phyloP scores from a whole-genome alignment of 345 rosid species.

The Eucalyptus regnans region DNA sequence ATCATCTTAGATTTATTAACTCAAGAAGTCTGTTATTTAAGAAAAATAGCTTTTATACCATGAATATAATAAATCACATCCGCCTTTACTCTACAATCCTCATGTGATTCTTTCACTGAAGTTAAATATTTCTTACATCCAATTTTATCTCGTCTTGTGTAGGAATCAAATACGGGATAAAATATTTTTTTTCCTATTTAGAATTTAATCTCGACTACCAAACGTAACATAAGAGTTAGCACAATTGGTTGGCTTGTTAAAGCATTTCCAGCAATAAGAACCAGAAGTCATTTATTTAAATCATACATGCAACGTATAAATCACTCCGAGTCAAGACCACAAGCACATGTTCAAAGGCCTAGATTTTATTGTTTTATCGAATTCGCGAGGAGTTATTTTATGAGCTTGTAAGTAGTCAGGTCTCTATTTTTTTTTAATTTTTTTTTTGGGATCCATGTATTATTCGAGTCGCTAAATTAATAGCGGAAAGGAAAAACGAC shows the following conservation, averaged over 20 bases:
- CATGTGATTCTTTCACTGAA: no score
- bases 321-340: not conserved
- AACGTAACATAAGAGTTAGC: not conserved
- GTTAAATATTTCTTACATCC: no score
- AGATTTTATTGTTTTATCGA: not conserved
- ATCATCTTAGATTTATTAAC: no score
- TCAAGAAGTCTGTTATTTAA: no score
- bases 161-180: no score
- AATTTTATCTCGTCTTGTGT: no score
- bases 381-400: not conserved
- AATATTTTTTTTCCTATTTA: no score
- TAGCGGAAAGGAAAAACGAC: not conserved
- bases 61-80: no score
- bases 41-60: no score
- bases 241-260: not conserved
- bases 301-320: not conserved
- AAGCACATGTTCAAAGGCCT: not conserved
- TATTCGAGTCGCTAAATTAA: not conserved
- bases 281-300: no score
- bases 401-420: not conserved
- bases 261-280: not conserved
- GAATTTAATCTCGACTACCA: no score
- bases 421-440: not conserved
- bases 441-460: not conserved
- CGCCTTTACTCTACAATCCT: no score